Base-by-base conservation (phyloP, 2,329 filamentous ascomycete genomes). In the Talaromyces sp. region DNA sequence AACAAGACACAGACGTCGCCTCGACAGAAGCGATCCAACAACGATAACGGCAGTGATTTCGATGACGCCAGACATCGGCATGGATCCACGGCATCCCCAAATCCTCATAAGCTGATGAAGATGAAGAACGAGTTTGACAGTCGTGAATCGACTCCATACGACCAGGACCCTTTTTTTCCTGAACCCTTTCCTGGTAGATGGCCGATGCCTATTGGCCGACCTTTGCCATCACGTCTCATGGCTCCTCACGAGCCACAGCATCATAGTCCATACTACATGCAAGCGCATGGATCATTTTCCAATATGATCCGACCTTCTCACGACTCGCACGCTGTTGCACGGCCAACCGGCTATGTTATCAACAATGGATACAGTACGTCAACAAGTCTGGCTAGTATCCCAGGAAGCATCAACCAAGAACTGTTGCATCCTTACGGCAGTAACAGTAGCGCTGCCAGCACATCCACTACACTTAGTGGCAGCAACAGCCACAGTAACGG, bases 1-100 rank as follows among this genome's bases (percentile, higher is more conserved):
- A 88, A 88, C 69, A 96, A 95, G 77, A 76, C 81, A 16, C 78
- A 80, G 58, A 72, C 70, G 12, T 67, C 76, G 23, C 72, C 74
- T 40, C 84, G 83, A 68, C 82, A 83, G 67, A 85, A 84, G 66
- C 66, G 70, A 71, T 72, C 61, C 73, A 73, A 61, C 63, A 72
- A 72, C 11, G 72, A 73, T 5, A 74, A 77, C 8, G 68, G 70
- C 25, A 80, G 76, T 62, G 80, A 80, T 42, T 68, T 78, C 12
- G 79, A 71, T 28, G 71, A 73, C 33, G 65, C 63, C 23, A 67
- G 68, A 21, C 63, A 64, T 62, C 67, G 69, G 28, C 37, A 63
- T 61, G 58, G 64, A 5, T 8, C 18, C 21, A 35, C 55, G 11
- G 18, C 39, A 4, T 57, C 50, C 2, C 62, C 62, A 3, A 40